Base-by-base conservation (phyloP, 2,329 filamentous ascomycete species). In the Alternaria burnsii region DNA sequence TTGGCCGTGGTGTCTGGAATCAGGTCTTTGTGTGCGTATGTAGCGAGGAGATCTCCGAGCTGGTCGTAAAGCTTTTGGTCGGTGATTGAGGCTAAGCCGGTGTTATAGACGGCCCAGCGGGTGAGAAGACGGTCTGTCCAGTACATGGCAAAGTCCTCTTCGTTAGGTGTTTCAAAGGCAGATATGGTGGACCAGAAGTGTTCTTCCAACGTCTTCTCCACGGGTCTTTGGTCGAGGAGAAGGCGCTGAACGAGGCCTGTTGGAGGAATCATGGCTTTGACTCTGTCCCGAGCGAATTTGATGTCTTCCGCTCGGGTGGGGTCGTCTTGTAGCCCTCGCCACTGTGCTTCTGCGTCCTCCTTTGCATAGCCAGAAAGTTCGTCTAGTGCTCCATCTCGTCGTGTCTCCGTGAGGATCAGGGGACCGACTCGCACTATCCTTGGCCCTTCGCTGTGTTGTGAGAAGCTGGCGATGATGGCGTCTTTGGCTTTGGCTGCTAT, bases 1-100 rank as follows among this genome's bases (percentile, higher is more conserved):
- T 76, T 78, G 4, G 69, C 38, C 3, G 77, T 34, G 3, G 70
- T 61, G 10, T 78, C 76, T 0, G 76, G 72, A 0, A 80, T 28
- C 8, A 79, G 69, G 6, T 79, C 78, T 54, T 73, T 75, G 16
- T 65, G 61, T 11, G 75, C 30, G 50, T 79, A 74, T 4, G 62
- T 54, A 4, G 70, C 58, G 4, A 79, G 66, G 4, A 79, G 52
- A 7, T 78, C 73, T 5, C 67, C 61, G 9, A 80, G 70, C 51
- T 79, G 76, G n/a, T 68, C 68, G 28, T 61, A 68, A 1, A 80
- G 59, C 46, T 76, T 80, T 12, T 62, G 26, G 30, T 79, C 77
- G 0, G 64, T 44, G 24, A 79, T 56, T 14, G 58, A 42, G 7
- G 58, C 36, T 4, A 77, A 52, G 3, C 69, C 75, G 4, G 69